These are phyloP conservation scores for Saccharomycopsis hybrid DNA, from an alignment of 1,139 yeast genomes.

Conservation along the genomic window DNA sequence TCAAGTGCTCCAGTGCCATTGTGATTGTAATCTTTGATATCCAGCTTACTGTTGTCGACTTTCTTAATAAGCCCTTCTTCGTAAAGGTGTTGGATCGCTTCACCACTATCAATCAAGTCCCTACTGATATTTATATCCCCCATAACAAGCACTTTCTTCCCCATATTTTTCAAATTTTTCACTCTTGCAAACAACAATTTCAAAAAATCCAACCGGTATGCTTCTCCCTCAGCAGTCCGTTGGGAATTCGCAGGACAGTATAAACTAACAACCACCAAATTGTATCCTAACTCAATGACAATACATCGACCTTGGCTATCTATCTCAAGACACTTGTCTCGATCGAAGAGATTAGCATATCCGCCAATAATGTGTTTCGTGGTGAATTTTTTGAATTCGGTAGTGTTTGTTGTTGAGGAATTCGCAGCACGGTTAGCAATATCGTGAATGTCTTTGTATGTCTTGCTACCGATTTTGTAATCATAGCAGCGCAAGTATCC, in stretches of 20 bases:
- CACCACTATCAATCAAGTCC: slow-evolving; percentile 80
- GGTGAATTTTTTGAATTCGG: slow-evolving; percentile 25
- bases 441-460: slow-evolving; percentile 18
- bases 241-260: slow-evolving; percentile 92
- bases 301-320: slow-evolving; percentile 86
- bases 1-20: too few species aligned
- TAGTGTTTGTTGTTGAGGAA: slow-evolving; percentile 20
- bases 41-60: slow-evolving; percentile 17
- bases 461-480: slow-evolving; percentile 24
- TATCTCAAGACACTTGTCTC: slow-evolving; percentile 38
- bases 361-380: slow-evolving; percentile 57
- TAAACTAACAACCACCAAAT: slow-evolving; percentile 61
- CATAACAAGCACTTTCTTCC: slow-evolving; percentile 66
- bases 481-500: slow-evolving; percentile 43
- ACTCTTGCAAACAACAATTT: slow-evolving; percentile 55
- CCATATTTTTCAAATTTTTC: slow-evolving; percentile 40
- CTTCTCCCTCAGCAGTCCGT: slow-evolving; percentile 64
- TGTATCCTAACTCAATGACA: slow-evolving; percentile 60
- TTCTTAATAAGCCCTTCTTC: slow-evolving; percentile 31
- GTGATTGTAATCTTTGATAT: too few species aligned
- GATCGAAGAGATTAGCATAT: slow-evolving; percentile 38
- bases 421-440: slow-evolving; percentile 15
- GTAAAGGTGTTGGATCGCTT: slow-evolving; percentile 43
- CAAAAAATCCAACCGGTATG: slow-evolving; percentile 53
- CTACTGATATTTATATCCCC: slow-evolving; percentile 85